A percentile compares a stretch with the other conserved stretches of the same genome.
Evolutionary conservation across 2,329 filamentous ascomycete species (phyloP).

Genomic region (Diaporthe vaccinii): DNA sequence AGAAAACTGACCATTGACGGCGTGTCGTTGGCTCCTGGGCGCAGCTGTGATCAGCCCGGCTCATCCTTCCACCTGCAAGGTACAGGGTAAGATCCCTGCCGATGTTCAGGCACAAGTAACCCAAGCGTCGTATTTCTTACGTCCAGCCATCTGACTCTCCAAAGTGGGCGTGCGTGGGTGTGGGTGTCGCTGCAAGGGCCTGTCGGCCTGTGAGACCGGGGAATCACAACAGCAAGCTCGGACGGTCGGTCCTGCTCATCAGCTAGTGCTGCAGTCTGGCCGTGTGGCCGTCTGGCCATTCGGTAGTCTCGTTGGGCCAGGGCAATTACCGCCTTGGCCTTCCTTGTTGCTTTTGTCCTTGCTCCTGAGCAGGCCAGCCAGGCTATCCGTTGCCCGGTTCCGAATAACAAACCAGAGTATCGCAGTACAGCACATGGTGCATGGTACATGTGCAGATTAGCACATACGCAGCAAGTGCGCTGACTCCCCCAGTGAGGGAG

Average conservation of each 20-base stretch:
- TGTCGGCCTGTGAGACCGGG: neutral
- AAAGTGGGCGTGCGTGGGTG: neutral
- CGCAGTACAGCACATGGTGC: neutral
- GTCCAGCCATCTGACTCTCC: slow-evolving; percentile 21
- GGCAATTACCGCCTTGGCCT: slow-evolving; percentile 25
- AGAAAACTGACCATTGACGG: slow-evolving; percentile 9
- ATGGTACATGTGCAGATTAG: slow-evolving; percentile 14
- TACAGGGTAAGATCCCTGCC: slow-evolving; percentile 38
- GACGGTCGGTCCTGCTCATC: slow-evolving; percentile 24
- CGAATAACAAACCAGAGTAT: slow-evolving; percentile 11
- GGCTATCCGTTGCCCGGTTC: neutral
- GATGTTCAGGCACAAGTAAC: slow-evolving; percentile 38
- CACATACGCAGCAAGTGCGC: neutral
- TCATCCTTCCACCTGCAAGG: slow-evolving; percentile 43
- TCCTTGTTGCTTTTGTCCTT: neutral
- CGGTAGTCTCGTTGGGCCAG: slow-evolving; percentile 2
- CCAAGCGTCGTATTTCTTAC: slow-evolving; percentile 39
- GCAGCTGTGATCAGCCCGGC: slow-evolving; percentile 36
- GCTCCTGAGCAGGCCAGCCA: neutral
- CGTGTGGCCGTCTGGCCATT: neutral
- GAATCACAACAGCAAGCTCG: slow-evolving; percentile 35
- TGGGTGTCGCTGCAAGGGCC: slow-evolving; percentile 18
- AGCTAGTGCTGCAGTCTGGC: slow-evolving; percentile 3
- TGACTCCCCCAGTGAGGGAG: slow-evolving; percentile 8
- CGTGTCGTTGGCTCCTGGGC: slow-evolving; percentile 10